phyloP scores from a whole-genome alignment of 768 basidiomycete genomes.

The Lactarius indigo region DNA sequence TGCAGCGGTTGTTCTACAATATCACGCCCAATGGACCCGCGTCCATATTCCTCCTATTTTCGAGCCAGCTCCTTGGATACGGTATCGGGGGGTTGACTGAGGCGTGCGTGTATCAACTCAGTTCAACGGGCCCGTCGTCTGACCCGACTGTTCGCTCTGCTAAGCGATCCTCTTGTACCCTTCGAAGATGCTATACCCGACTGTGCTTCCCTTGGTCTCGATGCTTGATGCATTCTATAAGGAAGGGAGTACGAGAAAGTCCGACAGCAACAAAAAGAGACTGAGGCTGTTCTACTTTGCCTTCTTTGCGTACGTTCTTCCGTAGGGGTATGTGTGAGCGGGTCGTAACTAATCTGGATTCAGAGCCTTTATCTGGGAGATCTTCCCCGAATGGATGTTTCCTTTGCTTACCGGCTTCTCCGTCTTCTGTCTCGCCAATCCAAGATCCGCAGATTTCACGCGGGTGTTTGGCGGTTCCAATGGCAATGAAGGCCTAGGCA shows the following conservation, averaged over 20 bases:
- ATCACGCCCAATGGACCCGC: slow-evolving; percentile 44
- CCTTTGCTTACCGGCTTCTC: slow-evolving; percentile 30
- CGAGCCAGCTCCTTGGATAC: slow-evolving; percentile 42
- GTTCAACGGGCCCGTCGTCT: background rate
- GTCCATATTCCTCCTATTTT: slow-evolving; percentile 43
- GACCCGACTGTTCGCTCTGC: background rate
- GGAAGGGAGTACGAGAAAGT: slow-evolving; percentile 32
- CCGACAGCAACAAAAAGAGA: slow-evolving; percentile 35
- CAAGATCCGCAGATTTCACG: slow-evolving; percentile 26
- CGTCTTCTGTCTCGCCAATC: slow-evolving; percentile 32
- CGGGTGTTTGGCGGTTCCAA: slow-evolving; percentile 28
- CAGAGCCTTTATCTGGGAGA: slow-evolving; percentile 35
- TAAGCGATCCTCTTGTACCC: slow-evolving; percentile 48
- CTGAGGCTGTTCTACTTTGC: slow-evolving; percentile 49
- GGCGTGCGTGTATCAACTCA: slow-evolving; percentile 35
- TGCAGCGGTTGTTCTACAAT: slow-evolving; percentile 44
- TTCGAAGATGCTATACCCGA: slow-evolving; percentile 50
- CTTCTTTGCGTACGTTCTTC: slow-evolving; percentile 33
- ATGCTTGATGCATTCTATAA: slow-evolving; percentile 49
- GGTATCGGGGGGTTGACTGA: slow-evolving; percentile 52
- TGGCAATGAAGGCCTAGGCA: slow-evolving; percentile 29
- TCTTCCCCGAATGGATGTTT: slow-evolving; percentile 25
- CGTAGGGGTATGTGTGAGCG: background rate
- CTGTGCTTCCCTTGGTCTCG: slow-evolving; percentile 42
- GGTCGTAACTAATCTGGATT: background rate